phyloP scores from a whole-genome alignment of 345 rosid species.

The Kandelia obovata region DNA sequence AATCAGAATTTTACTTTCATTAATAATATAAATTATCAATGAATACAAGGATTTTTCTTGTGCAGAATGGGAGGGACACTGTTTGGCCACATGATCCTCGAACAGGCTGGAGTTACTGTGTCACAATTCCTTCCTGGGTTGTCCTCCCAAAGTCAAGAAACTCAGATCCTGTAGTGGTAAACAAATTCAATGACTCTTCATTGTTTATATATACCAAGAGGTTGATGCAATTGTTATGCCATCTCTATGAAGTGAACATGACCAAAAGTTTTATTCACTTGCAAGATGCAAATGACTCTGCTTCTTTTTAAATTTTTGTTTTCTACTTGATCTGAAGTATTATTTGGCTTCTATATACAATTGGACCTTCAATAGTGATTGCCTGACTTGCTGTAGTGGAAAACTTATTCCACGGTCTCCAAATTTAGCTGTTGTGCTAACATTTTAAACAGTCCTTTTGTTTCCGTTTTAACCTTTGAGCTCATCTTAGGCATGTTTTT shows the following conservation, averaged over 20 bases:
- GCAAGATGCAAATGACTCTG: no score
- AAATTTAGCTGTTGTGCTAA: neutral
- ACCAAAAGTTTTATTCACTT: neutral
- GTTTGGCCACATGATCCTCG: constrained; percentile 89
- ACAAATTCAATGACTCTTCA: constrained; percentile 25
- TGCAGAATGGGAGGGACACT: constrained; percentile 86
- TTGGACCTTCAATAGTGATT: neutral
- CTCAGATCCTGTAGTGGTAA: constrained; percentile 98
- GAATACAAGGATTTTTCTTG: constrained; percentile 1
- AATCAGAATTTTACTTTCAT: neutral
- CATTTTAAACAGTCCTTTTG: neutral
- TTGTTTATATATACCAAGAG: constrained; percentile 27
- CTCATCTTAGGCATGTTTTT: neutral
- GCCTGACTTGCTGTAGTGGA: constrained; percentile 7
- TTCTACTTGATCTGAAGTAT: no score
- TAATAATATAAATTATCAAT: neutral
- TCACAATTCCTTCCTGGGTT: constrained; percentile 83
- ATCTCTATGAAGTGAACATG: constrained; percentile 15
- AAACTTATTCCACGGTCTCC: neutral
- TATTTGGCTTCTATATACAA: neutral
- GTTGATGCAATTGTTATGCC: constrained; percentile 25
- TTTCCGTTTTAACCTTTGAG: neutral
- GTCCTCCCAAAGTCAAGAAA: constrained; percentile 85
- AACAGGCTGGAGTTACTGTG: constrained; percentile 96
- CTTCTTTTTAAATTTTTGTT: no score